phyloP scores from a whole-genome alignment of 495 filamentous ascomycete genomes.

The Pseudomonodictys pantanalensis region DNA sequence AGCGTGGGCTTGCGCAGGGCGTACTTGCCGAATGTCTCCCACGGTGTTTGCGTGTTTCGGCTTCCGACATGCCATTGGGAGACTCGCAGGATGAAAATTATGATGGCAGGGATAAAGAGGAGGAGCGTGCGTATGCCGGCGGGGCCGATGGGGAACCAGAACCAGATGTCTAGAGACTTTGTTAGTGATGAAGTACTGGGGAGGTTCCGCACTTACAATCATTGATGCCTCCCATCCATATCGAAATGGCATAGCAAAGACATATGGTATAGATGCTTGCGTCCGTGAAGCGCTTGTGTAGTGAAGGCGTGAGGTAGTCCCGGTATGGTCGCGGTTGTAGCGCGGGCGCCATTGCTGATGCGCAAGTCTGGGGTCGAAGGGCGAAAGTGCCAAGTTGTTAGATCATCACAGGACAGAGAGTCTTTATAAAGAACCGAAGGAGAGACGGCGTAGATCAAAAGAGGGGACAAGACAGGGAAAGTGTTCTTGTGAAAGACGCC shows the following conservation, averaged over 20 bases:
- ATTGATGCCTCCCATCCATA: constrained; percentile 67
- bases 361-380: not conserved
- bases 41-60: constrained; percentile 66
- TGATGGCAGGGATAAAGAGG: constrained; percentile 64
- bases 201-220: constrained; percentile 30
- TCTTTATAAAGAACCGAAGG: not conserved
- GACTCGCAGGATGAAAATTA: constrained; percentile 79
- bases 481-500: not conserved
- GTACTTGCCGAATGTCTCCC: constrained; percentile 57
- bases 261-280: constrained; percentile 63
- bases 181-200: not conserved
- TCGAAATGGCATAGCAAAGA: constrained; percentile 70
- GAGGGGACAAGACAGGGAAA: not conserved
- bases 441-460: not conserved
- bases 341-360: constrained; percentile 6
- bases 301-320: constrained; percentile 82
- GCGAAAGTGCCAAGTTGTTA: not conserved
- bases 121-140: constrained; percentile 69
- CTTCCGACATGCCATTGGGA: constrained; percentile 74
- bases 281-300: constrained; percentile 81
- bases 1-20: constrained; percentile 45
- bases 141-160: constrained; percentile 77
- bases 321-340: constrained; percentile 62
- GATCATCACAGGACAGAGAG: constrained; percentile 6
- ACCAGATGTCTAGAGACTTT: constrained; percentile 64